phyloP scores from a whole-genome alignment of 768 basidiomycete species.

The Collybiopsis luxurians region DNA sequence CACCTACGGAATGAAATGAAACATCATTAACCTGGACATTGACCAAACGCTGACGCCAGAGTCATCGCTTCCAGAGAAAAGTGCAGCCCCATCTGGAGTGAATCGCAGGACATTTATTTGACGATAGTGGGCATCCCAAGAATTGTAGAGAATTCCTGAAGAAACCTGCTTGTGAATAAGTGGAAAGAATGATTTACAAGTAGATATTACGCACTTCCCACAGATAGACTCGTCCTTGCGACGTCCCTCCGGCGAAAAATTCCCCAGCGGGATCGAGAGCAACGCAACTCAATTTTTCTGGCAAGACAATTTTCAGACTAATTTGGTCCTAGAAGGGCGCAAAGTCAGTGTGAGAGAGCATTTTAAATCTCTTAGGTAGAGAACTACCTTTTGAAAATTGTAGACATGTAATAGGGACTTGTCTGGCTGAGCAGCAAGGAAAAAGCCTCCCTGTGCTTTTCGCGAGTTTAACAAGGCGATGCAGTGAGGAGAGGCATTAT shows the following conservation, averaged over 20 bases:
- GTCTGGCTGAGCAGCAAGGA: slow-evolving; percentile 83
- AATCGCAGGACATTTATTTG: slow-evolving; percentile 81
- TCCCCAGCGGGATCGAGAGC: slow-evolving; percentile 68
- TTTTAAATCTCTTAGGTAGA: background rate
- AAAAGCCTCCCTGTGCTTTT: slow-evolving; percentile 76
- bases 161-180: slow-evolving; percentile 52
- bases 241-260: slow-evolving; percentile 86
- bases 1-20: slow-evolving; percentile 13
- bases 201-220: slow-evolving; percentile 78
- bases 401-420: slow-evolving; percentile 90
- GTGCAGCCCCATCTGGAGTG: slow-evolving; percentile 73
- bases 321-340: slow-evolving; percentile 74
- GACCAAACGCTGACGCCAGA: slow-evolving; percentile 89
- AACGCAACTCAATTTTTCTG: slow-evolving; percentile 85
- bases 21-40: slow-evolving; percentile 66
- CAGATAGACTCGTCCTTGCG: slow-evolving; percentile 85
- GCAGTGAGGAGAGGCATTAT: slow-evolving; percentile 60
- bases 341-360: background rate
- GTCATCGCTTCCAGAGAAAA: slow-evolving; percentile 90
- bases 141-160: slow-evolving; percentile 90
- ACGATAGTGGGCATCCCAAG: slow-evolving; percentile 97
- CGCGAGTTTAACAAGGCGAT: slow-evolving; percentile 67
- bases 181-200: background rate
- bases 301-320: slow-evolving; percentile 78
- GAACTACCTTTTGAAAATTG: slow-evolving; percentile 84